These are phyloP conservation scores for Monosporascus sp. DNA, from an alignment of 2,329 filamentous ascomycete species.

Conservation along the genomic window DNA sequence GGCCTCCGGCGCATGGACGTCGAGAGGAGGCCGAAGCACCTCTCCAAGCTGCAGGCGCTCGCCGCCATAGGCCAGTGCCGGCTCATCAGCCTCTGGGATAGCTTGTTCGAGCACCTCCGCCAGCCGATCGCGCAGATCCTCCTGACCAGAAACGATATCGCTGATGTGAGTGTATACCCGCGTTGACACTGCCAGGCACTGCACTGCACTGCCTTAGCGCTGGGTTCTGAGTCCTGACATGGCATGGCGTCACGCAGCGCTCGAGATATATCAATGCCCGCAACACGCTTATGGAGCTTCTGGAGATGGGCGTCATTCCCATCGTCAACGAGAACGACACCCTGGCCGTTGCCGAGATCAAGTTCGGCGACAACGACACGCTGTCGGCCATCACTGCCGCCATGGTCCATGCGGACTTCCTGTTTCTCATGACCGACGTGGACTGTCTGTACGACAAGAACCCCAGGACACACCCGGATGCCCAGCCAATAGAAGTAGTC, in stretches of 20 bases:
- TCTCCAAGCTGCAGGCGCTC: conserved; percentile 85
- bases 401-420: conserved; percentile 93
- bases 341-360: conserved; percentile 93
- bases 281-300: conserved; percentile 84
- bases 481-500: conserved; percentile 85
- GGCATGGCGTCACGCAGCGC: conserved; percentile 43
- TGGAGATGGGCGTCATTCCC: conserved; percentile 93
- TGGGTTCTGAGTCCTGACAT: neutral
- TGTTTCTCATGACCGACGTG: conserved; percentile 98
- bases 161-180: conserved; percentile 58
- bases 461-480: conserved; percentile 77
- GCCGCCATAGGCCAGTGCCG: conserved; percentile 95
- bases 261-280: conserved; percentile 95
- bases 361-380: conserved; percentile 98
- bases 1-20: conserved; percentile 87
- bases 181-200: too few species aligned
- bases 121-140: conserved; percentile 94
- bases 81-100: conserved; percentile 93
- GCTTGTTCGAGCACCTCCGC: conserved; percentile 77
- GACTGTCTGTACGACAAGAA: conserved; percentile 98
- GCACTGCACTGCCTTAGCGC: too few species aligned
- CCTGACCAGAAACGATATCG: conserved; percentile 91
- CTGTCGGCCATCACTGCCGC: conserved; percentile 92
- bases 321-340: conserved; percentile 99
- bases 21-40: conserved; percentile 79